Evolutionary conservation across 2,329 filamentous ascomycete genomes (phyloP), one percentile per base, ranked within the genome.

Genomic region (Ceratocystis diversiconidia): DNA sequence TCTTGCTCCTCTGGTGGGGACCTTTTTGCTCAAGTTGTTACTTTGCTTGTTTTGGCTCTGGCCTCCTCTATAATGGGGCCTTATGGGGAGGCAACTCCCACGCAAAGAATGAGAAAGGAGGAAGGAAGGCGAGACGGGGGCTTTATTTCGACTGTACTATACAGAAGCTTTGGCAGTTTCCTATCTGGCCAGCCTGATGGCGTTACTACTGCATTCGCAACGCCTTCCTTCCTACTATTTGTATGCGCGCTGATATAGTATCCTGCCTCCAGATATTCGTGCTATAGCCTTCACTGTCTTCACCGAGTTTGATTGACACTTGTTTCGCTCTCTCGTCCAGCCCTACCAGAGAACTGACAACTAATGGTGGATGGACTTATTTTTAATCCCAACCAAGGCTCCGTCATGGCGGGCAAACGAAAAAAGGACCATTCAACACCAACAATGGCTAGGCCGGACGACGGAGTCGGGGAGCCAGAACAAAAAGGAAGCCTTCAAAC

Each of bases 31-130:
- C 52, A 8, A n/a, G 52, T 59, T 59, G 25, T 59, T 59, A 59
- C 52, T 59, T 30, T 59, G 52, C 52, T 59, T 59, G 52, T 59
- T 59, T 59, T 32, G 52, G 52, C 52, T 59, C 52, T 59, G 52
- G 52, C 52, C 52, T 59, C 52, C 28, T 59, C 52, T 59, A 25
- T 59, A 30, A 30, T 25, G 52, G 52, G 25, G 3, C 22, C 46
- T 50, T n/a, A 50, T n/a, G 46, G 25, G 52, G 52, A 22, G 52
- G 52, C 25, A 32, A 59, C 28, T 59, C 28, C 52, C 28, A 59
- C 52, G 52, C 52, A 7, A 17, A 8, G 52, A 59, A 59, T 7
- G 52, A 59, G 52, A 59, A n/a, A 59, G 28, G 52, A 59, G 52
- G 52, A 59, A 59, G 52, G 25, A 30, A 59, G 30, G 28, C 52